phyloP scores from a whole-genome alignment of 1,284 basidiomycete species.

The Fomitopsis palustris region DNA sequence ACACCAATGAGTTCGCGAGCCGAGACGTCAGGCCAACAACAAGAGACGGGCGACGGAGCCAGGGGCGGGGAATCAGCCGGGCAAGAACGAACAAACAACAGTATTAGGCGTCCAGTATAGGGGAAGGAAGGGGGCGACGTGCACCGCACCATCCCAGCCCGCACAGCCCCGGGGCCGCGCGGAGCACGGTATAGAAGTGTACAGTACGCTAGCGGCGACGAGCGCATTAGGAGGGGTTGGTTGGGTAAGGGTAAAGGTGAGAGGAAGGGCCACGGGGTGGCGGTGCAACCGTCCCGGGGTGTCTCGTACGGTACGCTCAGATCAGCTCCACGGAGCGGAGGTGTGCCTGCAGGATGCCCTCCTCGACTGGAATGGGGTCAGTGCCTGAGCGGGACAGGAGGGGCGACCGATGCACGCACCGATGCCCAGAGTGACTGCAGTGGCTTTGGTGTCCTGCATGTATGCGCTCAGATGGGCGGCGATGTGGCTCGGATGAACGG shows the following conservation, averaged over 20 bases:
- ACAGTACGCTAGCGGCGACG: background rate
- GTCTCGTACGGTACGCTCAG: constrained; percentile 23
- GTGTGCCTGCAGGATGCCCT: constrained; percentile 52
- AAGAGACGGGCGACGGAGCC: background rate
- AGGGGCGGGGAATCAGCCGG: background rate
- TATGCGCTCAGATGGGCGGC: background rate
- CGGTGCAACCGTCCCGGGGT: too few relatives aligned
- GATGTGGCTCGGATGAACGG: background rate
- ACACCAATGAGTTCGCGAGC: background rate
- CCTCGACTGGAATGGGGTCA: constrained; percentile 29
- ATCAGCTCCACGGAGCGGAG: constrained; percentile 51
- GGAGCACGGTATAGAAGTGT: background rate
- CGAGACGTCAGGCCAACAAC: too few relatives aligned
- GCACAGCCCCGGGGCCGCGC: background rate
- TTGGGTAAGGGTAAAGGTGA: background rate
- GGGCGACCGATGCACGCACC: constrained; percentile 35
- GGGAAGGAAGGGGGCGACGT: background rate
- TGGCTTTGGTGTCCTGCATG: constrained; percentile 61
- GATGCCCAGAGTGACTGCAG: constrained; percentile 59
- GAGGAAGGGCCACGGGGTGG: background rate
- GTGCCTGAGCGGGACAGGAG: background rate
- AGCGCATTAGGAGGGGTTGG: background rate
- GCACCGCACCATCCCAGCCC: background rate
- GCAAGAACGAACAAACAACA: background rate
- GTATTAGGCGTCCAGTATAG: background rate